Conservation (phyloP, 345 rosid genomes). For the Euphorbia tirucalli region DNA sequence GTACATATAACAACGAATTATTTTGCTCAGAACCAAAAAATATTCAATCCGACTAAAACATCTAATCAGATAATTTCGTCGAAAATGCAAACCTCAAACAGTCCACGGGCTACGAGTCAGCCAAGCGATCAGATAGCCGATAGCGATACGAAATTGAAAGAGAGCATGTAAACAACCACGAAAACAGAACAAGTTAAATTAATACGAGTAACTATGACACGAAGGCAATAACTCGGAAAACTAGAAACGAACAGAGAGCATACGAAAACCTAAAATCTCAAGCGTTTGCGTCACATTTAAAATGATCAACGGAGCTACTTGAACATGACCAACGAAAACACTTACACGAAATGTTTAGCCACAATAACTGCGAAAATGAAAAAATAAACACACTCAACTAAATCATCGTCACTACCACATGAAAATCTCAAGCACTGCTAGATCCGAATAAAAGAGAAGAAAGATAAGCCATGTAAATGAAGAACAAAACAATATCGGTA, state of each 20-base stretch:
- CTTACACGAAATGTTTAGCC: neutral
- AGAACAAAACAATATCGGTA: neutral
- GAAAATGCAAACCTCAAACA: too few species aligned
- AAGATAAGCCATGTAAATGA: neutral
- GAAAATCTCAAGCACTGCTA: neutral
- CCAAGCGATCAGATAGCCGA: neutral
- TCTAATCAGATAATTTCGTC: too few species aligned
- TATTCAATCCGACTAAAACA: too few species aligned
- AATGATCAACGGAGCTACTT: neutral
- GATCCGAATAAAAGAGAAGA: constrained; percentile 3
- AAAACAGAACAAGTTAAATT: neutral
- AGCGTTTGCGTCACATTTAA: neutral
- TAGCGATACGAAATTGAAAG: neutral
- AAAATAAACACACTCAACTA: neutral
- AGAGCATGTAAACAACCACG: neutral
- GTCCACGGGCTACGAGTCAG: too few species aligned
- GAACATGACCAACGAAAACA: neutral
- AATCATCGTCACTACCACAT: neutral
- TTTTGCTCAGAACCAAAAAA: too few species aligned
- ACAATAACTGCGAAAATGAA: neutral
- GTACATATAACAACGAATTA: too few species aligned
- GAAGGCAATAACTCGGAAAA: neutral
- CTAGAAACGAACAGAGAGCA: too few species aligned
- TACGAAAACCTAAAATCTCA: neutral
- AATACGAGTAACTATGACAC: neutral